Percentiles rank a stretch among this genome's conserved stretches.
phyloP scores from a whole-genome alignment of 495 filamentous ascomycete genomes.

The Collariella sp. region DNA sequence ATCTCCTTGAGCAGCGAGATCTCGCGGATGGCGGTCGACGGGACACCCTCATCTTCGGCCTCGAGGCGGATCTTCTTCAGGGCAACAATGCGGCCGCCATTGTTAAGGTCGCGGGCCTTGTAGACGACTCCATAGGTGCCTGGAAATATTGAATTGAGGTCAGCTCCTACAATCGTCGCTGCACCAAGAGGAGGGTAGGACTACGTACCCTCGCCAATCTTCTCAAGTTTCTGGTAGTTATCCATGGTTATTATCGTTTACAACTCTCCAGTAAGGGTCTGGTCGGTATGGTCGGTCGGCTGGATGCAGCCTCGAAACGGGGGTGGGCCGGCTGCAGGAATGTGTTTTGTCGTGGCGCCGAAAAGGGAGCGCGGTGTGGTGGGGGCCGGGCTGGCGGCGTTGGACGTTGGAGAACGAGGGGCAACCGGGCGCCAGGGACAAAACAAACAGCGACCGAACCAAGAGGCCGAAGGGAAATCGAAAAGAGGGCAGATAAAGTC shows the following conservation, averaged over 20 bases:
- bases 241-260: slow-evolving; percentile 57
- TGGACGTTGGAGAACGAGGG: slow-evolving; percentile 11
- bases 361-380: background rate
- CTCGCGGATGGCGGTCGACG: slow-evolving; percentile 92
- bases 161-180: background rate
- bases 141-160: slow-evolving; percentile 26
- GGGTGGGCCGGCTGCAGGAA: background rate
- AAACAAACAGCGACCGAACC: slow-evolving; percentile 11
- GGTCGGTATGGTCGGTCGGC: background rate
- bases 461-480: background rate
- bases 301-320: background rate
- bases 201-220: slow-evolving; percentile 88
- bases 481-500: background rate
- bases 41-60: slow-evolving; percentile 94
- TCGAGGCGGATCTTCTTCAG: slow-evolving; percentile 98
- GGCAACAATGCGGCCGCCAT: slow-evolving; percentile 76
- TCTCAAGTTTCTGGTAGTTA: slow-evolving; percentile 99
- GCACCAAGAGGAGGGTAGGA: background rate
- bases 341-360: background rate
- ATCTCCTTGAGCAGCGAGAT: slow-evolving; percentile 96
- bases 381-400: slow-evolving; percentile 2
- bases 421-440: slow-evolving; percentile 8
- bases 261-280: background rate
- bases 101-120: slow-evolving; percentile 75
- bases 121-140: slow-evolving; percentile 91